phyloP scores from a whole-genome alignment of 2,329 filamentous ascomycete species.

The Conoideocrella luteorostrata region DNA sequence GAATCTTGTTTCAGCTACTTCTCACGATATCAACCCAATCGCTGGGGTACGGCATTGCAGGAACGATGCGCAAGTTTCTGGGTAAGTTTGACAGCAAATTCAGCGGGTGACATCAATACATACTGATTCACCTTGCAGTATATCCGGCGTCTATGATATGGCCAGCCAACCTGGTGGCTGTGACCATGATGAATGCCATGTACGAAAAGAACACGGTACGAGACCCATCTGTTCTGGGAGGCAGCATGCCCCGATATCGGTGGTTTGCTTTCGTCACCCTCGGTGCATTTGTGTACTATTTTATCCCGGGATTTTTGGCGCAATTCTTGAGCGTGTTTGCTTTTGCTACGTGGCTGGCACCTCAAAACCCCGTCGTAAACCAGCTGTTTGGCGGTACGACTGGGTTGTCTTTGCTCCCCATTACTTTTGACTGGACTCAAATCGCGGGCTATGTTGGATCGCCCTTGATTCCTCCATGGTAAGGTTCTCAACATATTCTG shows the following conservation, averaged over 20 bases:
- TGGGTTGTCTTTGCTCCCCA: conserved; percentile 60
- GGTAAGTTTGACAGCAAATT: conserved; percentile 30
- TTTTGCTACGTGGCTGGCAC: conserved; percentile 65
- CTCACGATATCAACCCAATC: conserved; percentile 64
- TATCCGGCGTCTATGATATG: conserved; percentile 69
- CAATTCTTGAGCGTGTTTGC: conserved; percentile 66
- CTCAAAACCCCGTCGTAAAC: conserved; percentile 61
- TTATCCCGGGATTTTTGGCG: conserved; percentile 62
- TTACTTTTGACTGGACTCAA: conserved; percentile 74
- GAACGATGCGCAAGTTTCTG: conserved; percentile 59
- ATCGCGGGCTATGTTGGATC: conserved; percentile 62
- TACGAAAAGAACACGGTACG: conserved; percentile 52
- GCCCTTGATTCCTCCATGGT: conserved; percentile 64
- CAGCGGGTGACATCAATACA: conserved; percentile 10
- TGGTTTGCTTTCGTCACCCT: conserved; percentile 56
- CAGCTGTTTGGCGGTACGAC: conserved; percentile 66
- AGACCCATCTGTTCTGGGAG: conserved; percentile 52
- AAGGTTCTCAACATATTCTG: conserved; percentile 16
- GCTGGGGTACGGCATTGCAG: conserved; percentile 62
- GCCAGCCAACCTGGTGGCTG: conserved; percentile 60
- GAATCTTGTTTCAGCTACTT: conserved; percentile 59
- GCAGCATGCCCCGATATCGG: conserved; percentile 57
- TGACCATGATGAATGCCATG: conserved; percentile 65
- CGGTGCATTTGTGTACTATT: conserved; percentile 58
- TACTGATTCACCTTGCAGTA: too few relatives aligned